Conservation (phyloP, 2,329 filamentous ascomycete genomes). For the Fusarium verticillioides region DNA sequence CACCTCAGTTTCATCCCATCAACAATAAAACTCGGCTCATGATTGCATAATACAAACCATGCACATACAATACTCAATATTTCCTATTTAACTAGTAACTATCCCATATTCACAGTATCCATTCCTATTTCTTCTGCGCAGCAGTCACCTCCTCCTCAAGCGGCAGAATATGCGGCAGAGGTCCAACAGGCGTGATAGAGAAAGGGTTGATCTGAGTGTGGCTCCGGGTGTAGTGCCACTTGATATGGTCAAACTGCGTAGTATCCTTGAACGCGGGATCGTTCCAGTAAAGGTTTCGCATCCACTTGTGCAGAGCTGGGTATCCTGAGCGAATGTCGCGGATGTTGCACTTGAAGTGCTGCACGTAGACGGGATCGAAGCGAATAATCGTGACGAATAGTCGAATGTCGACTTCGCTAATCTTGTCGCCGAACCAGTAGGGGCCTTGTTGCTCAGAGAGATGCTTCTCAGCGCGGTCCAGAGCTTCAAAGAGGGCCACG, state of each 20-base stretch:
- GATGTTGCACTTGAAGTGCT: slow-evolving; percentile 90
- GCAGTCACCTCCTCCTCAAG: slow-evolving; percentile 81
- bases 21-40: slow-evolving; percentile 8
- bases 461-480: slow-evolving; percentile 81
- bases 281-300: slow-evolving; percentile 88
- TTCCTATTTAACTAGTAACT: not conserved
- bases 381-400: slow-evolving; percentile 79
- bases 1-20: slow-evolving; percentile 22
- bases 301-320: slow-evolving; percentile 82
- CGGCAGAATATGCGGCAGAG: slow-evolving; percentile 82
- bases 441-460: slow-evolving; percentile 65
- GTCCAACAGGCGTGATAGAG: slow-evolving; percentile 85
- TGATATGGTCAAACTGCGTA: slow-evolving; percentile 95
- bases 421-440: slow-evolving; percentile 77
- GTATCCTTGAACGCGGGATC: slow-evolving; percentile 80
- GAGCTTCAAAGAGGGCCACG: slow-evolving; percentile 74
- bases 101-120: not conserved
- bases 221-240: slow-evolving; percentile 74
- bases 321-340: slow-evolving; percentile 87
- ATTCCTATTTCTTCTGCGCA: slow-evolving; percentile 46
- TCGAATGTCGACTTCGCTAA: slow-evolving; percentile 87
- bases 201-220: slow-evolving; percentile 74
- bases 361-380: slow-evolving; percentile 84
- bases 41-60: not conserved
- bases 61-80: not conserved